These are phyloP conservation scores for Cyamopsis tetragonoloba DNA, from an alignment of 306 rosid species.

Conservation along the genomic window DNA sequence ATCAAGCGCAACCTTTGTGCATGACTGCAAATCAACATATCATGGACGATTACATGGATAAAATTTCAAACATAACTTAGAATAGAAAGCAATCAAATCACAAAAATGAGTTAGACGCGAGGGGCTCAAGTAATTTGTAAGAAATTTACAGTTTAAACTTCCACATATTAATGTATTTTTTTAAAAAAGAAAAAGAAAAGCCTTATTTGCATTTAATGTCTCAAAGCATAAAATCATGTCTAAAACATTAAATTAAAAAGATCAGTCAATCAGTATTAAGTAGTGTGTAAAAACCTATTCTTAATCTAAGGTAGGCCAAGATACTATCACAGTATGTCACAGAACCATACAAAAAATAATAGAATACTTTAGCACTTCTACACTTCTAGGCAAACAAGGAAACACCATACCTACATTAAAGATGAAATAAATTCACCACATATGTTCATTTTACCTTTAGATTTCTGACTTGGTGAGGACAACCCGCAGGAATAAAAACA, in stretches of 20 bases:
- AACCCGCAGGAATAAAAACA: conserved; percentile 39
- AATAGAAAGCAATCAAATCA: neutral
- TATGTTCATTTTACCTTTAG: conserved; percentile 21
- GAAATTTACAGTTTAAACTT: neutral
- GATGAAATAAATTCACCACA: neutral
- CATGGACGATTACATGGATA: neutral
- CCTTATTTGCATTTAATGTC: too few species aligned
- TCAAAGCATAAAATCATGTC: too few species aligned
- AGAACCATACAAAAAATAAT: neutral
- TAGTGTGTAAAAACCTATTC: neutral
- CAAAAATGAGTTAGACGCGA: too few species aligned
- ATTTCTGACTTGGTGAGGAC: conserved; percentile 43
- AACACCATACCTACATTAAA: neutral
- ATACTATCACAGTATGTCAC: neutral
- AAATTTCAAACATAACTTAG: too few species aligned
- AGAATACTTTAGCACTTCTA: neutral
- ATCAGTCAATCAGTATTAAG: too few species aligned
- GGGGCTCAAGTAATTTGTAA: neutral
- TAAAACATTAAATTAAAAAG: too few species aligned
- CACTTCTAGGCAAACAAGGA: neutral
- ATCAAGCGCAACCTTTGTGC: conserved; percentile 82
- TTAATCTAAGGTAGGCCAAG: neutral
- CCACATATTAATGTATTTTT: neutral
- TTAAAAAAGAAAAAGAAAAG: neutral
- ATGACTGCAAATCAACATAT: conserved; percentile 52